Base-by-base conservation (phyloP, 2,329 filamentous ascomycete species). In the Xylaria polymorpha region DNA sequence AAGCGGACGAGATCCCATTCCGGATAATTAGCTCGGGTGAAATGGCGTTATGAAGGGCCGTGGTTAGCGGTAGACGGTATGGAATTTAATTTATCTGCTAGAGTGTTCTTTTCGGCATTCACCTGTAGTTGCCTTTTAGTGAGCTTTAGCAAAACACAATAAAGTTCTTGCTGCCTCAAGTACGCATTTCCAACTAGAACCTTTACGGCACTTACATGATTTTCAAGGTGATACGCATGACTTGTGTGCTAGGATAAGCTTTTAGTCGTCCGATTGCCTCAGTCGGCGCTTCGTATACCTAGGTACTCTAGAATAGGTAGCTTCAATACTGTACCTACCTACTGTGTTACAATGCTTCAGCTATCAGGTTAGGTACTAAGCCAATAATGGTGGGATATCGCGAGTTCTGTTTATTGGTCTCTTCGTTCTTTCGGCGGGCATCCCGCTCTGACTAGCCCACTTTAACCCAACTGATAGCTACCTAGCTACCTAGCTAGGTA, bases 1-100 rank as follows among this genome's bases (percentile, higher is more conserved):
- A 56, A 35, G 59, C 12, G 15, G 41, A 60, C 15, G 53, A 41
- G 4, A 32, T 44, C 15, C 37, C 22, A 57, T 59, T 44, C 41
- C 61, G 67, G 67, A 57, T 69, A 67, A 69, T 64, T 35, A 8
- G 18, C 10, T 51, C 64, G 64, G 67, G 46, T 51, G 67, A 69
- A 69, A 44, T 22, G 50, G 50, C 8, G 25, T 35, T 53, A 56
- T 37, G 37, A 51, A 51, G 29, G 18, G 10, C 18, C 15, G 22
- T 59, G 43, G 29, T 14, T 39, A 35, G 18, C 35, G 14, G 32
- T 56, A 51, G 46, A 55, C 12, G 48, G 41, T 41, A 35, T 18
- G 56, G 22, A 22, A 51, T 32, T 62, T 29, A 69, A 69, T 69
- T 25, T 66, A 69, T 62, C 29, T 61, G 29, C 22, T 43, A 55